Evolutionary conservation across 2,329 filamentous ascomycete species (phyloP).

Genomic region (Pestalotiopsis sp.): DNA sequence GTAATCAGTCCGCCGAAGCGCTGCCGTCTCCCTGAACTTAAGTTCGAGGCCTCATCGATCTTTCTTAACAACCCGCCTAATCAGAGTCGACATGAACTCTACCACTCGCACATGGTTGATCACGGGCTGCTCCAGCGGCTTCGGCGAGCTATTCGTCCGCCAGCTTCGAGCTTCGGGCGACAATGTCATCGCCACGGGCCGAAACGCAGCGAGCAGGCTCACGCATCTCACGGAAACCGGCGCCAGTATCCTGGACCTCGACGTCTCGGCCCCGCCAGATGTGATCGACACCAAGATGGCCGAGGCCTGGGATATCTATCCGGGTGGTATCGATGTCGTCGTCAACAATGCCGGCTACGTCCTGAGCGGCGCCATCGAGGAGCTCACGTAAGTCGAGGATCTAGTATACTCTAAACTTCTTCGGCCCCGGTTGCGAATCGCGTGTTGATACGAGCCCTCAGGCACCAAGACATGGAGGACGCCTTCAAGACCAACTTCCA

Average conservation of each 20-base stretch:
- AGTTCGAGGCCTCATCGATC: too few species aligned
- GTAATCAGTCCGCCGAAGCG: too few species aligned
- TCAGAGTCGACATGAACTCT: constrained; percentile 4
- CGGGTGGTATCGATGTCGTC: constrained; percentile 37
- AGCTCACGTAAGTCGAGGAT: constrained; percentile 23
- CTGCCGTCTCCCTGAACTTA: too few species aligned
- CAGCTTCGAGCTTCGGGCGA: constrained; percentile 40
- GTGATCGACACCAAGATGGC: constrained; percentile 22
- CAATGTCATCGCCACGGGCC: constrained; percentile 44
- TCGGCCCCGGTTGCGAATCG: constrained; percentile 11
- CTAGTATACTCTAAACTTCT: neutral
- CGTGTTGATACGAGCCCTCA: constrained; percentile 10
- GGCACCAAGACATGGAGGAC: constrained; percentile 29
- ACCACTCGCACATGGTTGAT: constrained; percentile 42
- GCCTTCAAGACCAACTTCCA: constrained; percentile 39
- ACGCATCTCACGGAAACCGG: constrained; percentile 38
- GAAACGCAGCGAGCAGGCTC: constrained; percentile 36
- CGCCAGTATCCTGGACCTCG: constrained; percentile 32
- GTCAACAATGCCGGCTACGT: constrained; percentile 43
- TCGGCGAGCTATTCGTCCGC: constrained; percentile 40
- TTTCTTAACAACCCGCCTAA: too few species aligned
- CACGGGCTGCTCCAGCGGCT: constrained; percentile 47
- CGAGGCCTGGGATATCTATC: constrained; percentile 23
- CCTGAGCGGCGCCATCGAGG: constrained; percentile 30
- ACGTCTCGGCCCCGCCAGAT: constrained; percentile 25